Percentiles rank a stretch among this genome's conserved stretches.
These are phyloP conservation scores for Collybiopsis luxurians DNA, from an alignment of 768 basidiomycete genomes.

Conservation along the genomic window DNA sequence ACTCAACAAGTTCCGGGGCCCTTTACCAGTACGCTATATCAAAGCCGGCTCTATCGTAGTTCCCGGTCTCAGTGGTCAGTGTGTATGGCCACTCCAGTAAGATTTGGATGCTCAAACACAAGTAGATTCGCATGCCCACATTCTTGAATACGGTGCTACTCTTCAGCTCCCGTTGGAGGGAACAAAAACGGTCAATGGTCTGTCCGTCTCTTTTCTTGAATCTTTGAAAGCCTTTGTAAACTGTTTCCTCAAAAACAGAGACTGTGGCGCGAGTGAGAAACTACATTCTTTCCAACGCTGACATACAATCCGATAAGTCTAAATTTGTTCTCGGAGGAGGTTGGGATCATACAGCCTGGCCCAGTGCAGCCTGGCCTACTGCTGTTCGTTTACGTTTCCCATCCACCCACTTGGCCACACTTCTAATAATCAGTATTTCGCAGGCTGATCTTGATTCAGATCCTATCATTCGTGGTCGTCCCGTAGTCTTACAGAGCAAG, in stretches of 20 bases:
- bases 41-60: conserved; percentile 58
- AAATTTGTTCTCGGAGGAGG: conserved; percentile 78
- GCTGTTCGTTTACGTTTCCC: conserved; percentile 44
- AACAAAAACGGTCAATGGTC: conserved; percentile 57
- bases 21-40: conserved; percentile 46
- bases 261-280: conserved; percentile 59
- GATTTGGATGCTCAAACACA: too few species aligned
- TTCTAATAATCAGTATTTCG: conserved; percentile 1
- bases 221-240: neutral
- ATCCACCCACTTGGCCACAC: neutral
- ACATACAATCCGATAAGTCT: conserved; percentile 52
- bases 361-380: conserved; percentile 57
- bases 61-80: conserved; percentile 70
- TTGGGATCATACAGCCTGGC: conserved; percentile 89
- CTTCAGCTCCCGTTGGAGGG: conserved; percentile 64
- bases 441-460: conserved; percentile 75
- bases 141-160: conserved; percentile 74
- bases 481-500: conserved; percentile 77
- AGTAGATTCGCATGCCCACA: conserved; percentile 76
- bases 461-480: conserved; percentile 61
- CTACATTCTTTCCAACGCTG: conserved; percentile 58
- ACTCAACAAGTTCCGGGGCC: conserved; percentile 7
- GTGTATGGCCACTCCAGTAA: neutral
- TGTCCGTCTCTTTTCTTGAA: neutral
- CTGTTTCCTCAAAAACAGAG: conserved; percentile 40